These are phyloP conservation scores for Pichia sp. DNA, from an alignment of 1,139 yeast genomes.

Conservation along the genomic window DNA sequence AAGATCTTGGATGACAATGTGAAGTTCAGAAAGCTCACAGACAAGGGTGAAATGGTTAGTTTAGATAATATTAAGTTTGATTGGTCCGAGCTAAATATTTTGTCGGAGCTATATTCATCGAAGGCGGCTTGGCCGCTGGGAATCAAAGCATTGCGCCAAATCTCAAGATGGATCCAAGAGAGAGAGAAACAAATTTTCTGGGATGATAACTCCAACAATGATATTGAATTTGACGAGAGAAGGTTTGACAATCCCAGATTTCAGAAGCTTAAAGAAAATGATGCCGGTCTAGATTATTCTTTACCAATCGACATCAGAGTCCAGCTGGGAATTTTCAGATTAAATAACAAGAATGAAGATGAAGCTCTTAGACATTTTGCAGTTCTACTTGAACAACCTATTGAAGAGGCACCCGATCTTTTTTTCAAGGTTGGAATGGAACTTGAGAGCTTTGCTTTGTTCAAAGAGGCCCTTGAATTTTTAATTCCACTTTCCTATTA, in stretches of 20 bases:
- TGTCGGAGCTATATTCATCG: constrained; percentile 69
- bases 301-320: constrained; percentile 84
- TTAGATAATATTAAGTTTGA: constrained; percentile 41
- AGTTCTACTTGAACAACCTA: constrained; percentile 47
- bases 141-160: constrained; percentile 55
- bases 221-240: constrained; percentile 75
- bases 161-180: constrained; percentile 77
- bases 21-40: constrained; percentile 21
- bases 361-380: constrained; percentile 73
- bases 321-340: constrained; percentile 67
- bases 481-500: constrained; percentile 46
- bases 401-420: constrained; percentile 63
- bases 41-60: constrained; percentile 21
- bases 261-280: constrained; percentile 31
- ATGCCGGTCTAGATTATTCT: constrained; percentile 36
- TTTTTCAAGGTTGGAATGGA: constrained; percentile 71
- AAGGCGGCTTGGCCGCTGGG: constrained; percentile 61
- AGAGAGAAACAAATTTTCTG: constrained; percentile 72
- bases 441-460: constrained; percentile 60
- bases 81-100: constrained; percentile 83
- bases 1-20: constrained; percentile 55
- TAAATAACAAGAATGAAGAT: constrained; percentile 53
- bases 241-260: constrained; percentile 41
- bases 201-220: constrained; percentile 62
- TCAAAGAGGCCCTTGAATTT: constrained; percentile 64